Evolutionary conservation across 495 filamentous ascomycete genomes (phyloP), one percentile per base, ranked within the genome.

Genomic region (Cladorrhinum samala): DNA sequence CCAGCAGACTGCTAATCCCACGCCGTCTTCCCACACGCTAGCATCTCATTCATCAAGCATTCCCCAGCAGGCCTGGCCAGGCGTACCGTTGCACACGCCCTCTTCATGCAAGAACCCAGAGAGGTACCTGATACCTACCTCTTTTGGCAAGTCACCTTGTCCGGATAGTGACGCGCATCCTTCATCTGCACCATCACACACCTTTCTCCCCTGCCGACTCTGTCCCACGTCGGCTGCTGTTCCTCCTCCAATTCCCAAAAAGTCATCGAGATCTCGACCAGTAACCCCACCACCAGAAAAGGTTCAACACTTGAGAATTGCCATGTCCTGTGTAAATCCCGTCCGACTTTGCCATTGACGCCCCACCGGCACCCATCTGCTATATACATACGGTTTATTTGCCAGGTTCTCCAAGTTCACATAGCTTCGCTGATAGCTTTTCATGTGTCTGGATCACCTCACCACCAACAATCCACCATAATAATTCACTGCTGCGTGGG

Each of bases 261-360:
- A 65, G 64, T 66, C 66, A 69, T 69, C 64, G 59, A 64, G 62
- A 67, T 62, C 64, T 58, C 44, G 53, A 41, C 58, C n/a, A n/a
- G n/a, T 53, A 11, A 21, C 55, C 57, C 58, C 64, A 59, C 66
- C 64, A 55, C 57, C 53, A 56, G 43, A 56, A 60, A 47, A 52
- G 44, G 48, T 56, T n/a, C 55, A 55, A 52, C 53, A 53, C 56
- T 54, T 57, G 53, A 61, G 58, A 67, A 63, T n/a, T 60, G 61
- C 59, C 64, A 65, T 65, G 59, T 55, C 56, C 46, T 56, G 50
- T 46, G 49, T 52, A 46, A 58, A 55, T 55, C 49, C 50, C 56
- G 57, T 58, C 57, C 58, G 21, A 57, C 56, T 44, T 58, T 58
- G 54, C 57, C 63, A 66, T 68, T 68, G 63, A 68, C 59, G 50